Conservation (phyloP, 202 grass and related monocot genomes). For the Carex sylvatica region DNA sequence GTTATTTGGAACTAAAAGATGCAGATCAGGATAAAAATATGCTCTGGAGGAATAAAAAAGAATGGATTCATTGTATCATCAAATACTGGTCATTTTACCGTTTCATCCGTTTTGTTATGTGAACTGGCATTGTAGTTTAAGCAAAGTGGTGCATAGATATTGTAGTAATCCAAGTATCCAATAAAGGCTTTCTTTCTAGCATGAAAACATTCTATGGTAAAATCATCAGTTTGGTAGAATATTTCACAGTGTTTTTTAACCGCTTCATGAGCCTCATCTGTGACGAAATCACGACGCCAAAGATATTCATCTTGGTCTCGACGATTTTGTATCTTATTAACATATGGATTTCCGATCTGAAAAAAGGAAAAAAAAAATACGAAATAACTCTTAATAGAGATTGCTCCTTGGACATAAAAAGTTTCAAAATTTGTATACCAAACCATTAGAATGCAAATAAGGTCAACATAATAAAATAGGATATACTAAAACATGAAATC, state of each 20-base stretch:
- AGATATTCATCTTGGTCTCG: conserved; percentile 25
- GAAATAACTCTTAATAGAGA: background rate
- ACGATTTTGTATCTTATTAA: conserved; percentile 24
- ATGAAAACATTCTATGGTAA: background rate
- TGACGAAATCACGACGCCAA: conserved; percentile 61
- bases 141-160: conserved; percentile 66
- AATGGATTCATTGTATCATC: background rate
- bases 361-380: background rate
- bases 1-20: background rate
- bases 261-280: conserved; percentile 41
- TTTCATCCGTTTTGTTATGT: background rate
- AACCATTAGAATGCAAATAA: background rate
- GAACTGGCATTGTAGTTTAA: conserved; percentile 19
- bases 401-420: background rate
- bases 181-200: background rate
- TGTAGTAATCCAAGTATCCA: conserved; percentile 19
- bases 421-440: background rate
- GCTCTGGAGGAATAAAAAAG: background rate
- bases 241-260: conserved; percentile 37
- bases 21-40: background rate
- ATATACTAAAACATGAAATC: background rate
- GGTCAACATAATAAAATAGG: background rate
- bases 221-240: conserved; percentile 21
- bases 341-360: conserved; percentile 52
- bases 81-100: background rate